phyloP scores from a whole-genome alignment of 2,329 filamentous ascomycete species.

The Botryotinia narcissicola region DNA sequence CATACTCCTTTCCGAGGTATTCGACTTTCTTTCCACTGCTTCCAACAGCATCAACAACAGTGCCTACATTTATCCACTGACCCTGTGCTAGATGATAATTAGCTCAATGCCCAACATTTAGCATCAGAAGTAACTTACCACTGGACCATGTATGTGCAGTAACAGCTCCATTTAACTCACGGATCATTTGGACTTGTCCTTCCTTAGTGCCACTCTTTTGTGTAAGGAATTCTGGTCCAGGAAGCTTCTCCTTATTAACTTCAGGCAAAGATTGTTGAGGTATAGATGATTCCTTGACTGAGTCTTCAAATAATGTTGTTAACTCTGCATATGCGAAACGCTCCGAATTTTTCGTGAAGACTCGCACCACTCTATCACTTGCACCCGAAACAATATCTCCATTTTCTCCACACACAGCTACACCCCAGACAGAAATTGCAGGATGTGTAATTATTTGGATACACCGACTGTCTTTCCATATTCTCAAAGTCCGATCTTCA shows the following conservation, averaged over 20 bases:
- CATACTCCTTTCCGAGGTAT: conserved; percentile 83
- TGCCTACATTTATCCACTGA: conserved; percentile 87
- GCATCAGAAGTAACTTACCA: conserved; percentile 22
- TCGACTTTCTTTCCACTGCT: conserved; percentile 74
- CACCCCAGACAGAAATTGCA: conserved; percentile 92
- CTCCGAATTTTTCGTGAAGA: conserved; percentile 74
- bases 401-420: conserved; percentile 76
- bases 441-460: conserved; percentile 96
- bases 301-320: conserved; percentile 73
- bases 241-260: conserved; percentile 89
- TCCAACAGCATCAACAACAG: conserved; percentile 84
- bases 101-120: not conserved
- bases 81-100: conserved; percentile 48
- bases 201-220: conserved; percentile 89
- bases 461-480: conserved; percentile 83
- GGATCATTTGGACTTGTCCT: conserved; percentile 91
- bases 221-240: conserved; percentile 81
- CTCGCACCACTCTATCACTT: conserved; percentile 79
- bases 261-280: conserved; percentile 79
- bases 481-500: conserved; percentile 87
- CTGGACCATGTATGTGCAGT: conserved; percentile 85
- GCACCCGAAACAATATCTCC: conserved; percentile 94
- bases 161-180: conserved; percentile 74
- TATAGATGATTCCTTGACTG: conserved; percentile 79
- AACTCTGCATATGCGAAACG: conserved; percentile 67